Evolutionary conservation across 2,329 filamentous ascomycete species (phyloP).

Genomic region (Ascochyta pisi): DNA sequence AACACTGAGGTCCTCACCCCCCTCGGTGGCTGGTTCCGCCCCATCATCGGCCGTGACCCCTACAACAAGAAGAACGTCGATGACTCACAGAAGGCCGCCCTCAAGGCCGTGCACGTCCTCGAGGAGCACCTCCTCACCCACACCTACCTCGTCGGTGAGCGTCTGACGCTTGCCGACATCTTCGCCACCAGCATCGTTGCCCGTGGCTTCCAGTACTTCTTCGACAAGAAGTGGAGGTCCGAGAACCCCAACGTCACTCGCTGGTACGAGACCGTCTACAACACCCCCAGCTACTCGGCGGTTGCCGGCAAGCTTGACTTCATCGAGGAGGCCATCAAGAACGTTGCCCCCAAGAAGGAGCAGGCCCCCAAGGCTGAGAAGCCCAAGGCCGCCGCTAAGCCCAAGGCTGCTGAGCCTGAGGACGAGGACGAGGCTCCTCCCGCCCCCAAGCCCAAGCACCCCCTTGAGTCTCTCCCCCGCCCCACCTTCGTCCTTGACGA

Average conservation of each 20-base stretch:
- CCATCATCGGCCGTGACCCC: constrained; percentile 77
- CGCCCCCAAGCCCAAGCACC: constrained; percentile 94
- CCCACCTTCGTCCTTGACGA: constrained; percentile 87
- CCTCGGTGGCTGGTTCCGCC: constrained; percentile 83
- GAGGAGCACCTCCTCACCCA: constrained; percentile 90
- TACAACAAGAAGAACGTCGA: constrained; percentile 99
- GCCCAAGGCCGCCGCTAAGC: constrained; percentile 65
- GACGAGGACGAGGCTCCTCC: constrained; percentile 65
- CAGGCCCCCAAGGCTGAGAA: constrained; percentile 72
- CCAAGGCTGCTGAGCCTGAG: constrained; percentile 61
- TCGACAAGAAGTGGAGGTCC: constrained; percentile 86
- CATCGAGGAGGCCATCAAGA: constrained; percentile 80
- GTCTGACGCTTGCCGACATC: constrained; percentile 93
- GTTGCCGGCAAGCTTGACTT: constrained; percentile 78
- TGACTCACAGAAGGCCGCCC: constrained; percentile 72
- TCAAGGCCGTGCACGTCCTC: constrained; percentile 73
- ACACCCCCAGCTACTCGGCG: constrained; percentile 88
- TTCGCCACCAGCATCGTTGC: constrained; percentile 80
- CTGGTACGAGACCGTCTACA: constrained; percentile 94
- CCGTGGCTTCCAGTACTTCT: constrained; percentile 92
- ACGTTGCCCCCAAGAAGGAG: constrained; percentile 76
- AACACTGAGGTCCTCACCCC: constrained; percentile 82
- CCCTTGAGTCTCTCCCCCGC: constrained; percentile 82
- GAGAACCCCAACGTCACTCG: constrained; percentile 85
- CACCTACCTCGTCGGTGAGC: constrained; percentile 98